Evolutionary conservation across 805 yeast species (phyloP), one percentile per base, ranked within the genome.

Genomic region (Nakazawaea sp.): DNA sequence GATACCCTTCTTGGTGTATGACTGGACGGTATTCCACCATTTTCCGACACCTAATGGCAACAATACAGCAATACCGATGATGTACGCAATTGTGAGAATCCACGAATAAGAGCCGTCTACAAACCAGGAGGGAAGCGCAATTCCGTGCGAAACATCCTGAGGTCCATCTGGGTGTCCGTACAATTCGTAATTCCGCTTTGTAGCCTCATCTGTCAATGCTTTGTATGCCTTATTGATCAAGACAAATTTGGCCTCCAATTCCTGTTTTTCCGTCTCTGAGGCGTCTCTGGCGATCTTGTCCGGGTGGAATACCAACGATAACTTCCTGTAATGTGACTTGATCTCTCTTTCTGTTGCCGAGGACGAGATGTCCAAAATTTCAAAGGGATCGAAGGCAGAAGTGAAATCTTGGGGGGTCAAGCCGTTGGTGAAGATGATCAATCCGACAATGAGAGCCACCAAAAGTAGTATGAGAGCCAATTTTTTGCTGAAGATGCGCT

Each of bases 151-250:
- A 15, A 81, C 70, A 19, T 85, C 85, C 59, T 86, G 95, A 29
- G 95, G 96, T 30, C 98, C 98, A 63, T 92, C 99, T 4, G 99
- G 99, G 56, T 94, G 96, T 34, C 99, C 99, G 52, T 81, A 92
- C 49, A 75, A 79, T 50, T 81, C 64, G 57, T 74, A 88, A 56
- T 92, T 92, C 48, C 84, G 85, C 50, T 77, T 82, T 3, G 85
- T 78, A 9, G 68, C 71, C 48, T 86, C 96, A 59, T 92, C 97
- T 11, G 98, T 94, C 45, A 92, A 72, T 0, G 98, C 86, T 59
- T 88, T 84, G 62, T 94, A 88, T 18, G 99, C 99, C 59, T 85
- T 84, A 42, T 85, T 81, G 50, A 92, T 83, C 47, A 75, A 69
- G 27, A 89, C 90, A 58, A 75, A 92, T 29, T 72, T 72, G 38